Evolutionary conservation across 768 basidiomycete species (phyloP), one percentile per base, ranked within the genome.

Genomic region (Auriscalpium orientale): DNA sequence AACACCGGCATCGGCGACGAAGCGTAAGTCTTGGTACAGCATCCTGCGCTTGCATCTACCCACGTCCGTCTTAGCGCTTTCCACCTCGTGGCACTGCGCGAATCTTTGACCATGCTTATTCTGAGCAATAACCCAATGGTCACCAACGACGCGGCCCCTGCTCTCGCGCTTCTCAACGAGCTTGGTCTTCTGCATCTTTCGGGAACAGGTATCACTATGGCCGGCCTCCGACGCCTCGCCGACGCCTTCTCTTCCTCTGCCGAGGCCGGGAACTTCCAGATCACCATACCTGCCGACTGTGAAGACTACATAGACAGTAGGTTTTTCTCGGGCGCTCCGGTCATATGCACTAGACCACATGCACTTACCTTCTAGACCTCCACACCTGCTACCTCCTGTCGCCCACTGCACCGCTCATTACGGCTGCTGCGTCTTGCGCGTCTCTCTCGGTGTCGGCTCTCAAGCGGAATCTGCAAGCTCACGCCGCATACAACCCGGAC

Each of bases 1-100:
- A 73, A 77, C 56, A 83, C 83, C 9, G 74, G 76, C 11, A 79
- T 85, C 36, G 74, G 79, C 40, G 82, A 85, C 61, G 83, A 85
- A 75, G 80, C 77, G 85, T 84, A 56, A 49, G 79, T 63, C 9
- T 56, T 15, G 8, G 18, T 35, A 21, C 38, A 16, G 21, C 40
- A 58, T 40, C 46, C 20, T 13, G 51, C 11, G 48, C 15, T 13
- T 16, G 38, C 44, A 37, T 18, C 20, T 51, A 44, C 10, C 51
- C 38, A n/a, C 37, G 51, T 51, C 9, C n/a, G 12, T 46, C 46
- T 34, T 60, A 87, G 85, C 10, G 67, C 85, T 22, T 86, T 77
- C 59, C 75, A 81, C 34, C 74, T 88, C 28, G 68, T 81, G 1
- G 70, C 80, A 18, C 75, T 86, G 53, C 82, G 79, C 64, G 73